Evolutionary conservation across 176 grass and related monocot species (phyloP), one percentile per base, ranked within the genome.

Genomic region (Lolium rigidum): DNA sequence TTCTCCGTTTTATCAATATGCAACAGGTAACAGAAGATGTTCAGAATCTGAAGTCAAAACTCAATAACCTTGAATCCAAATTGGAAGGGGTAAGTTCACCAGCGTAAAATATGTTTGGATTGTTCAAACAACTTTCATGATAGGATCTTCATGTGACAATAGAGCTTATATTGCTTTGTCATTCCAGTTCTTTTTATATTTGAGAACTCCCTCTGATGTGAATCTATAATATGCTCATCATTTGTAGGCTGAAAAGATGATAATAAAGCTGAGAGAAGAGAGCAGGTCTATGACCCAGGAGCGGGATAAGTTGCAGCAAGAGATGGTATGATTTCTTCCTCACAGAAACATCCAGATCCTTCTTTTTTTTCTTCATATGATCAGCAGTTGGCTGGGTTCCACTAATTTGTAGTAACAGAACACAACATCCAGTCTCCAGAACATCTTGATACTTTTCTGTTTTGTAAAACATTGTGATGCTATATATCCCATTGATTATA

Each of bases 21-120:
- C 77, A 88, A 69, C 88, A 99, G 97, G 92, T 96, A 87, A 92
- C 84, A 10, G 90, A 96, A 86, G 97, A 96, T 86, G 88, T 97
- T 83, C 88, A 91, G 70, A 92, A 99, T 90, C 47, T 99, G 87
- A 93, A 90, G 86, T 97, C 85, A 55, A 94, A 99, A 85, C 82
- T 99, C 73, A 91, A 86, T 21, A 82, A 57, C 88, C 92, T 99
- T 39, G 92, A 97, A 91, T 84, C 69, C 20, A 99, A 99, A 89
- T 90, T 99, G 88, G 88, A 91, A 58, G 90, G 94, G 89, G 97
- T 99, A 82, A 91, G 87, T 84, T 70, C 48, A 70, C 76, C 22
- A 28, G 26, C 71, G 70, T 80, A 79, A 46, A 59, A 52, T 74
- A 39, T 77, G 74, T 84, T 81, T 78, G 11, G 26, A 78, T 65